phyloP scores from a whole-genome alignment of 208 protist species.

The Novymonas esmeraldas region DNA sequence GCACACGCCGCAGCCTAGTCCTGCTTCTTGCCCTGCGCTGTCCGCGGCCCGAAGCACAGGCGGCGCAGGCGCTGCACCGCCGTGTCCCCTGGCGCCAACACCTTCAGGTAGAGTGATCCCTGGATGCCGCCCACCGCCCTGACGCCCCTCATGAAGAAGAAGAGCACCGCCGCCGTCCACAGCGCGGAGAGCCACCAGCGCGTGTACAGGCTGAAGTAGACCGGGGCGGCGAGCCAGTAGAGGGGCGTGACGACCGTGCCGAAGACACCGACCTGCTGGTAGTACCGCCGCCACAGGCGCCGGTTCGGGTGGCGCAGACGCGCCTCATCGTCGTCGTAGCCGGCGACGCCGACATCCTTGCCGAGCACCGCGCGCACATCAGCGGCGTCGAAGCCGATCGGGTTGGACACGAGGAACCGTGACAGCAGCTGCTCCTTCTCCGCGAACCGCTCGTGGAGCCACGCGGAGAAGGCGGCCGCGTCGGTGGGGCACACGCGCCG shows the following conservation, averaged over 20 bases:
- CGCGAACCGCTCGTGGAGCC: conserved; percentile 76
- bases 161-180: conserved; percentile 14
- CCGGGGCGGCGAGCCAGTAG: conserved; percentile 19
- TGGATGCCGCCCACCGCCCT: conserved; percentile 24
- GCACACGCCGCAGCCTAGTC: background rate
- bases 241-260: conserved; percentile 12
- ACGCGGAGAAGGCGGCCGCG: conserved; percentile 46
- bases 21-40: conserved; percentile 12
- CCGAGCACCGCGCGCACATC: conserved; percentile 65
- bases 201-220: conserved; percentile 29
- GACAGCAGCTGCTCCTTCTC: conserved; percentile 86
- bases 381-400: conserved; percentile 61
- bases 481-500: conserved; percentile 40
- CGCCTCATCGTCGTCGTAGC: conserved; percentile 60
- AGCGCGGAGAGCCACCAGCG: conserved; percentile 18
- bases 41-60: background rate
- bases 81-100: conserved; percentile 20
- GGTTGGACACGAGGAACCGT: conserved; percentile 65
- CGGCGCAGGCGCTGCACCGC: conserved; percentile 19
- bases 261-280: conserved; percentile 26
- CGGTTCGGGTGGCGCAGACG: conserved; percentile 21
- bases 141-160: conserved; percentile 7
- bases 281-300: conserved; percentile 24
- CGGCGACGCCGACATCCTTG: conserved; percentile 41
- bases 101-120: conserved; percentile 20